A percentile compares a stretch with the other conserved stretches of the same genome.
phyloP scores from a whole-genome alignment of 2,329 filamentous ascomycete species.

The Sclerotinia subarctica region DNA sequence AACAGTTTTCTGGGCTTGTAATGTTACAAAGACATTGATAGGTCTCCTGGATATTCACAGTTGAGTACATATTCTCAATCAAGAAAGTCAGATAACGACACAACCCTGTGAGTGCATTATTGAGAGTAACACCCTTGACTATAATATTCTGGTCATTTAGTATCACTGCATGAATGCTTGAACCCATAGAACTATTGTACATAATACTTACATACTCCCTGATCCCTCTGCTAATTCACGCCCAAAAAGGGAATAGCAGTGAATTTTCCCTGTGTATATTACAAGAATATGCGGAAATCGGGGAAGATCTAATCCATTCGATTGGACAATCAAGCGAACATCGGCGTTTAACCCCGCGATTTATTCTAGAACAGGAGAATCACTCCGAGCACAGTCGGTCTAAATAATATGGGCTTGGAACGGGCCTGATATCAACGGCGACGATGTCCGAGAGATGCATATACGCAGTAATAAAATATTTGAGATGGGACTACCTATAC shows the following conservation, averaged over 20 bases:
- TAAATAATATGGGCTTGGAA: no score
- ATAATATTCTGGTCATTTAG: neutral
- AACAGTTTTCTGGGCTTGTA: no score
- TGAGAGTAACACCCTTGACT: neutral
- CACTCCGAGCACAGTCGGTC: neutral
- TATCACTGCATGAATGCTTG: neutral
- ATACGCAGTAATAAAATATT: no score
- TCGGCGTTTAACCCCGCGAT: slow-evolving; percentile 5
- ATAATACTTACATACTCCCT: neutral
- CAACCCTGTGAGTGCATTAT: neutral
- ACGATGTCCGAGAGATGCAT: no score
- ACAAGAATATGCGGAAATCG: neutral
- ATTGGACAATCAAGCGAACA: neutral
- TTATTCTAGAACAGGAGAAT: neutral
- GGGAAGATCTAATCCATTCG: neutral
- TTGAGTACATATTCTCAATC: neutral
- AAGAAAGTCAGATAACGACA: neutral
- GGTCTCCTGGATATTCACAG: neutral
- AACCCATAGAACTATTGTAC: neutral
- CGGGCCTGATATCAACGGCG: no score
- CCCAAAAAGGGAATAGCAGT: neutral
- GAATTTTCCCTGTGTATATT: slow-evolving; percentile 8
- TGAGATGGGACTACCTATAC: neutral
- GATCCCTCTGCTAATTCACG: neutral
- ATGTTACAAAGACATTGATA: no score